These are phyloP conservation scores for Diaporthe longicolla DNA, from an alignment of 2,329 filamentous ascomycete species.

Conservation along the genomic window DNA sequence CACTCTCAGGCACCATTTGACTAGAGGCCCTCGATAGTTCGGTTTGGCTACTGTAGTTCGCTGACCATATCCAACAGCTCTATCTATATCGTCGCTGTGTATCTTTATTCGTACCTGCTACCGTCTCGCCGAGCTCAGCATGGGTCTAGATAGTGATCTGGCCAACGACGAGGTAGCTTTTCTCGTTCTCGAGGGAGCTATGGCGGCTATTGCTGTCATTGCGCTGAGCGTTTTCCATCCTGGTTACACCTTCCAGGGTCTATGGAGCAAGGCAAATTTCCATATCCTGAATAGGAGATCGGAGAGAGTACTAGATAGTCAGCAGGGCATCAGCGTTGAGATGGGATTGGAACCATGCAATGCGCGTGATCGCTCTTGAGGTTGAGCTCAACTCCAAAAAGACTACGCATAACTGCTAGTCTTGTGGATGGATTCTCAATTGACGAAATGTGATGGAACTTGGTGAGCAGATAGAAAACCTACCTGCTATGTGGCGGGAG, in stretches of 20 bases:
- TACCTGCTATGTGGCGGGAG: no score
- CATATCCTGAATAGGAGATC: not conserved
- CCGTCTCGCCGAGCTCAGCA: constrained; percentile 67
- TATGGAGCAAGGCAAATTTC: not conserved
- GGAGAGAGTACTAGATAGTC: not conserved
- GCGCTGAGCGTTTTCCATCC: constrained; percentile 39
- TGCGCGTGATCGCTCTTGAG: no score
- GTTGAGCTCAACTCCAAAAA: no score
- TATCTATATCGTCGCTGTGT: constrained; percentile 50
- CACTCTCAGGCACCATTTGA: no score
- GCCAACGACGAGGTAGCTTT: constrained; percentile 59
- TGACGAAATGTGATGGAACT: no score
- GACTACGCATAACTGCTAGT: no score
- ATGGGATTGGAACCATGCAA: no score
- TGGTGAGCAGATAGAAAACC: no score
- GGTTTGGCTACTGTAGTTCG: not conserved
- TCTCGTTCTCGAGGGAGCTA: constrained; percentile 59
- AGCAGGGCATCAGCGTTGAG: not conserved
- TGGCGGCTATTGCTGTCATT: constrained; percentile 60
- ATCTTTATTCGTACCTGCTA: constrained; percentile 70
- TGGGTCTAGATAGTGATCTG: constrained; percentile 65
- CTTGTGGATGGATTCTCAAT: no score
- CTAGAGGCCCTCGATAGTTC: not conserved
- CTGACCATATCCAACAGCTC: constrained; percentile 44
- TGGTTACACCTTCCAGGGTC: not conserved